Evolutionary conservation across 1,284 basidiomycete species (phyloP), one percentile per base, ranked within the genome.

Genomic region (Cutaneotrichosporon sp.): DNA sequence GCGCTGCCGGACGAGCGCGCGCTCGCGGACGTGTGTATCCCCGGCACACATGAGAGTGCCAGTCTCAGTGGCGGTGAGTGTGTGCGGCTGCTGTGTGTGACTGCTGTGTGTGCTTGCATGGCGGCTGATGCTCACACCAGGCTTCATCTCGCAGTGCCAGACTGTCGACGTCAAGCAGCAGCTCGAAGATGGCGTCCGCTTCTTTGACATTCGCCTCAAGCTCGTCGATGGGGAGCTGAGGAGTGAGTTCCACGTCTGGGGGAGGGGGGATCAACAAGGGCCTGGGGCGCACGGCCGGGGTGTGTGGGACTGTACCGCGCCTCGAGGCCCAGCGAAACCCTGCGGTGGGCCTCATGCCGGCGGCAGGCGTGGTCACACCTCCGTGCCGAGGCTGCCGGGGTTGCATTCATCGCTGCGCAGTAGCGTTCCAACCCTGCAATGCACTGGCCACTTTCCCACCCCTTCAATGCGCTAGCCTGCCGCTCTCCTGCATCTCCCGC

Each of bases 121-220:
- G 16, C 16, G 7, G 18, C n/a, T 36, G 34, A 8, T 16, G 43
- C 51, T 45, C 10, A 52, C 24, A 4, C 4, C 54, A 63, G 60
- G 64, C 33, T 66, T 66, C 59, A 69, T 79, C 46, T 77, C 75
- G 7, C 72, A 79, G 61, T 81, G 80, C 62, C 80, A 80, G 61
- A 64, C 60, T 13, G 75, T 70, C 18, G 68, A 73, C 4, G 69
- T 80, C 34, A 56, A 56, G 11, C 71, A 73, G 36, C 80, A 81
- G 67, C 69, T 81, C 3, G 45, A 56, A 1, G 76, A 80, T 46
- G 80, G 91, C 2, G 87, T 93, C 60, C 87, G 92, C 10, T 84
- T 91, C 58, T 72, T 94, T 42, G 92, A 95, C 71, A 82, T 95
- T 55, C 87, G 92, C 1, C 85, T 95, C 16, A 83, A 89, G 16